phyloP scores from a whole-genome alignment of 2,329 filamentous ascomycete genomes.

The Exophiala sp. region DNA sequence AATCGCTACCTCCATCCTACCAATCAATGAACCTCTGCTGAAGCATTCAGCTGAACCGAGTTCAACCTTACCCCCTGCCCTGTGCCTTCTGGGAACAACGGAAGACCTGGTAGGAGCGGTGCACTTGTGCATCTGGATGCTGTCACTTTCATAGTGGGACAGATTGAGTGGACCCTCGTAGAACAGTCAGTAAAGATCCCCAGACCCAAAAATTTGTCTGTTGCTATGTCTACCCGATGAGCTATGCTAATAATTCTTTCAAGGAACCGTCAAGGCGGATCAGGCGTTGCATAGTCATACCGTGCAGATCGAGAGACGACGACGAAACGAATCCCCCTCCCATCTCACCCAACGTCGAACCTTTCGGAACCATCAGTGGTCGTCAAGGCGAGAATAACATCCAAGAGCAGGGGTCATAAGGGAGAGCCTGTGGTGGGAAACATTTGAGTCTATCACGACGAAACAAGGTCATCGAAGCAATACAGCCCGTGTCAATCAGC shows the following conservation, averaged over 20 bases:
- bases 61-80: background rate
- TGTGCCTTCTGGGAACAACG: background rate
- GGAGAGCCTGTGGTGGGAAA: background rate
- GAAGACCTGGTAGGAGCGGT: constrained; percentile 4
- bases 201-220: constrained; percentile 15
- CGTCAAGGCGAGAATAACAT: background rate
- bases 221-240: constrained; percentile 14
- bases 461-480: background rate
- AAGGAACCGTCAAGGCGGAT: constrained; percentile 1
- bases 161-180: constrained; percentile 12
- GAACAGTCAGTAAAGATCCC: constrained; percentile 5
- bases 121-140: background rate
- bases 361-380: no score
- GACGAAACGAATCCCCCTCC: constrained; percentile 9
- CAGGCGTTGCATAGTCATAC: background rate
- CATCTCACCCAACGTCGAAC: background rate
- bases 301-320: constrained; percentile 1
- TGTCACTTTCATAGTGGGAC: constrained; percentile 4
- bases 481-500: background rate
- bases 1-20: background rate
- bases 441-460: background rate
- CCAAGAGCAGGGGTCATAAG: background rate
- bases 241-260: constrained; percentile 8
- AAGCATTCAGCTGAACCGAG: background rate
- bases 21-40: background rate